phyloP scores from a whole-genome alignment of 2,329 filamentous ascomycete genomes.

The Botrytis medusae region DNA sequence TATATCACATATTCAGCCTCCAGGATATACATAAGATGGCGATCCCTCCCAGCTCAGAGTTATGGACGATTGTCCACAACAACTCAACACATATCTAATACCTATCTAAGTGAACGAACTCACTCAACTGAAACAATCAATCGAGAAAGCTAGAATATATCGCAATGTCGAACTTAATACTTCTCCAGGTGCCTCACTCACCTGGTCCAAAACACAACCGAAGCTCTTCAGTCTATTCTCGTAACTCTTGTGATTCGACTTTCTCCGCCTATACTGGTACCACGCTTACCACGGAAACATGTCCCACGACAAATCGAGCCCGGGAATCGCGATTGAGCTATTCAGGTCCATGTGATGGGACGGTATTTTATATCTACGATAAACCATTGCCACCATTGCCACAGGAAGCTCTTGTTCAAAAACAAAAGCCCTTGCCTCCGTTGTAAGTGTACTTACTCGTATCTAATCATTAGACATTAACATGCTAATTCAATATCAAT shows the following conservation, averaged over 20 bases:
- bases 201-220: slow-evolving; percentile 5
- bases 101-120: background rate
- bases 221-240: slow-evolving; percentile 15
- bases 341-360: slow-evolving; percentile 15
- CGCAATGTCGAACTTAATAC: background rate
- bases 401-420: background rate
- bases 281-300: background rate
- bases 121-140: background rate
- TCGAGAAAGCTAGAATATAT: background rate
- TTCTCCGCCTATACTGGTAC: background rate
- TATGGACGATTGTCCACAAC: background rate
- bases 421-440: slow-evolving; percentile 19
- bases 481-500: background rate
- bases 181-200: background rate
- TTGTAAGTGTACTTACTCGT: background rate
- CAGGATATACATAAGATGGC: slow-evolving; percentile 18
- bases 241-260: slow-evolving; percentile 13
- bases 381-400: slow-evolving; percentile 19
- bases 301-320: background rate
- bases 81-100: background rate
- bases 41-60: background rate
- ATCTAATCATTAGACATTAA: background rate
- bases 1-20: background rate
- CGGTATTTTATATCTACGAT: slow-evolving; percentile 20
- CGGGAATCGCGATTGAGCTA: background rate